Evolutionary conservation across 306 rosid species (phyloP).

Genomic region (Vigna mungo): DNA sequence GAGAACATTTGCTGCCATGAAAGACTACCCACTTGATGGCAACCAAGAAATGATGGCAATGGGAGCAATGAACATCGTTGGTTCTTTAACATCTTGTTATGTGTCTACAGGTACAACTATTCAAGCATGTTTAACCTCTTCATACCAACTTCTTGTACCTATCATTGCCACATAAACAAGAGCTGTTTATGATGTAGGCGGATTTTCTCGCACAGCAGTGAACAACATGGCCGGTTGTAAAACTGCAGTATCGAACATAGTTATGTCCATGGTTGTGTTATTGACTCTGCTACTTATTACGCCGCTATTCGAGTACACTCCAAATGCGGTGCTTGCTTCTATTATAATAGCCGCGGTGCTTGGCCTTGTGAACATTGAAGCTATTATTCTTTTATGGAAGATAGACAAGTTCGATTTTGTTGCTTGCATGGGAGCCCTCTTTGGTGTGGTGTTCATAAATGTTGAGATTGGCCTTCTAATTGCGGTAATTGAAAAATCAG

Average conservation of each 20-base stretch:
- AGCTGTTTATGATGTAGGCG: conserved; percentile 55
- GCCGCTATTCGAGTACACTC: conserved; percentile 86
- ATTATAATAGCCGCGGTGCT: conserved; percentile 73
- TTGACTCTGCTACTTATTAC: conserved; percentile 67
- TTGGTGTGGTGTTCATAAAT: conserved; percentile 76
- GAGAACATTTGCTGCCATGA: conserved; percentile 88
- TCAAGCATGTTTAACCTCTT: neutral
- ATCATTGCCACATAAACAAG: neutral
- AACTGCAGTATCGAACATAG: conserved; percentile 86
- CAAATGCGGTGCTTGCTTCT: conserved; percentile 85
- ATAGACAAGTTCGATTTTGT: conserved; percentile 80
- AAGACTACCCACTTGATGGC: conserved; percentile 80
- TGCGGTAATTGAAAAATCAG: conserved; percentile 54
- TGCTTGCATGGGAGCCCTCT: conserved; percentile 94
- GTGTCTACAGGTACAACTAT: conserved; percentile 69
- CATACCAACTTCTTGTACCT: neutral
- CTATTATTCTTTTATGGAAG: conserved; percentile 70
- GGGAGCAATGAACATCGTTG: conserved; percentile 84
- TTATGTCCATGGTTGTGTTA: conserved; percentile 72
- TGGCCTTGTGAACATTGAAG: conserved; percentile 61
- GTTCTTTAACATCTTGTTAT: conserved; percentile 87
- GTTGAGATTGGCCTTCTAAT: conserved; percentile 86
- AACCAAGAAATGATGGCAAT: conserved; percentile 95
- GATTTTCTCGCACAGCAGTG: conserved; percentile 89
- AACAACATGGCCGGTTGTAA: conserved; percentile 87